A percentile compares a stretch with the other conserved stretches of the same genome.
These are phyloP conservation scores for Nepenthes mirabilis DNA, from an alignment of 148 eudicot species.

Conservation along the genomic window DNA sequence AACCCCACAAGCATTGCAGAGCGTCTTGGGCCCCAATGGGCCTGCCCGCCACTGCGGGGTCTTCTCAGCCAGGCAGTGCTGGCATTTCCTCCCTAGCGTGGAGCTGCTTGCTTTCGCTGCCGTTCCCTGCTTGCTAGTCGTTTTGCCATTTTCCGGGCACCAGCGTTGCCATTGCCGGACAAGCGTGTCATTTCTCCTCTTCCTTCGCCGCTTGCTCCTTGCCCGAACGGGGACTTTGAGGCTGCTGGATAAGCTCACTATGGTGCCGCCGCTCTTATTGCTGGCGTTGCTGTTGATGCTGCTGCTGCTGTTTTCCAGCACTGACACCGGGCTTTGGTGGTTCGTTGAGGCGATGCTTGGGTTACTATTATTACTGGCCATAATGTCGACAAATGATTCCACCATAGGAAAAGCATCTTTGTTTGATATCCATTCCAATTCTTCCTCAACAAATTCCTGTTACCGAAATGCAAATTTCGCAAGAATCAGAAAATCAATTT, in stretches of 20 bases:
- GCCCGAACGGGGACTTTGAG: constrained; percentile 42
- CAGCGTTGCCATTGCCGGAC: constrained; percentile 13
- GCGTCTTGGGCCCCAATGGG: constrained; percentile 73
- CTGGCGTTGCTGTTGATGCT: constrained; percentile 15
- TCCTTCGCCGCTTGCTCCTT: constrained; percentile 33
- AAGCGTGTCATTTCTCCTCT: constrained; percentile 20
- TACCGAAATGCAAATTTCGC: constrained; percentile 3
- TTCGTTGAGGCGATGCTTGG: constrained; percentile 6
- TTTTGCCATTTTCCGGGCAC: background rate
- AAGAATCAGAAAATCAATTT: constrained; percentile 4
- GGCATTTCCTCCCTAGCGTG: constrained; percentile 48
- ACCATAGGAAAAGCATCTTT: constrained; percentile 77
- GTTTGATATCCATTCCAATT: constrained; percentile 78
- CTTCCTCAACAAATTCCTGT: constrained; percentile 66
- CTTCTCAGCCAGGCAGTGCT: constrained; percentile 63
- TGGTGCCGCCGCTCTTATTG: constrained; percentile 12
- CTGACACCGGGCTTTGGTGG: constrained; percentile 54
- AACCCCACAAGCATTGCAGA: constrained; percentile 94
- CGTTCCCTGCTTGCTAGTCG: background rate
- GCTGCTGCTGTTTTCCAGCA: constrained; percentile 43
- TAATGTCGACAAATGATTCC: constrained; percentile 52
- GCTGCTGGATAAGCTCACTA: constrained; percentile 19
- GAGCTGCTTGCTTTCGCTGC: constrained; percentile 6
- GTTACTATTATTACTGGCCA: constrained; percentile 28
- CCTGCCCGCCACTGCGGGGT: constrained; percentile 96